Conservation (phyloP, 352 stramenopile genomes). For the Elongisporangium prolatum region DNA sequence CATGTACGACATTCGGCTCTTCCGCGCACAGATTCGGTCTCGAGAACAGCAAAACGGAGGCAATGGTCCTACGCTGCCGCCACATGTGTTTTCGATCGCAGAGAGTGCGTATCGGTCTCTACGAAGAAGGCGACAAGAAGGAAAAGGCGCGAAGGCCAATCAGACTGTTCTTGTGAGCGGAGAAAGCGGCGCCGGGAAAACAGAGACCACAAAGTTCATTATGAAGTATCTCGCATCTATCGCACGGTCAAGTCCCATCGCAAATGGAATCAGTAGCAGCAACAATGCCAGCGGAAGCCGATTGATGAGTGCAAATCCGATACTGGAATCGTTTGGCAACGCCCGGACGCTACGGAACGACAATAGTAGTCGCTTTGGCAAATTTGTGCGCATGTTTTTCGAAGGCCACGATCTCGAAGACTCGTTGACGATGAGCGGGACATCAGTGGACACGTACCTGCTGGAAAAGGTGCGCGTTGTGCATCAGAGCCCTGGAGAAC, state of each 20-base stretch:
- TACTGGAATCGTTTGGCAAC: conserved; percentile 86
- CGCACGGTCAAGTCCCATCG: conserved; percentile 3
- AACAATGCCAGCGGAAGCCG: conserved; percentile 43
- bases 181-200: conserved; percentile 44
- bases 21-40: conserved; percentile 21
- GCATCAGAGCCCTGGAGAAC: conserved; percentile 64
- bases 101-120: conserved; percentile 69
- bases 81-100: conserved; percentile 81
- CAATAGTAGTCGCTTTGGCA: conserved; percentile 84
- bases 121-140: conserved; percentile 21
- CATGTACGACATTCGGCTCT: conserved; percentile 56
- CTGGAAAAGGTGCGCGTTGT: conserved; percentile 91
- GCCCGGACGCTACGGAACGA: conserved; percentile 72
- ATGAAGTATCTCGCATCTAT: conserved; percentile 61
- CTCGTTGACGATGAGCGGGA: conserved; percentile 58
- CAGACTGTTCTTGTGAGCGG: conserved; percentile 44
- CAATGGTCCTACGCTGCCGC: conserved; percentile 28
- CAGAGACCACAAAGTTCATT: conserved; percentile 64
- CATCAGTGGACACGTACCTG: conserved; percentile 85
- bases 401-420: conserved; percentile 22
- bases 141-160: conserved; percentile 30
- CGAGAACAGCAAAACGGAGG: not conserved
- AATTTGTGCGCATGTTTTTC: conserved; percentile 88
- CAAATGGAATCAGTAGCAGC: conserved; percentile 11
- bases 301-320: conserved; percentile 81